Evolutionary conservation across 2,329 filamentous ascomycete species (phyloP).

Genomic region (Pleoardoris graminearum): DNA sequence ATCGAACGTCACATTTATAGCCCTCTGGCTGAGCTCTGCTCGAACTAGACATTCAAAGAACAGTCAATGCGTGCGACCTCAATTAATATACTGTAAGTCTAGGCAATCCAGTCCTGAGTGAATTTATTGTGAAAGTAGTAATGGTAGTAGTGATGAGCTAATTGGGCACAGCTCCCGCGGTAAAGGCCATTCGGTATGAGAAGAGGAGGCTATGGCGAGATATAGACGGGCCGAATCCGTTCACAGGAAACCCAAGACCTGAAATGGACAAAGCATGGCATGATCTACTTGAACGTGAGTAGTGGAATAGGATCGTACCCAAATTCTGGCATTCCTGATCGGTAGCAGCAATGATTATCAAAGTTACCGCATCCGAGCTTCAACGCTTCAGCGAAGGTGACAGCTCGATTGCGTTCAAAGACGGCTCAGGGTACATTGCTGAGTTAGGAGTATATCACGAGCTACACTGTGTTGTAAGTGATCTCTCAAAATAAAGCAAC

Average conservation of each 20-base stretch:
- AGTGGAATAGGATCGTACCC: neutral
- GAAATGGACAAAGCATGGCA: conserved; percentile 13
- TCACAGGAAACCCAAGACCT: conserved; percentile 8
- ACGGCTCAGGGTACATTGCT: conserved; percentile 12
- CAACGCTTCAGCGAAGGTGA: neutral
- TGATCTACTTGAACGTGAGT: conserved; percentile 10
- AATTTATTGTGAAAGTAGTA: too few species aligned
- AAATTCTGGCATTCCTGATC: neutral
- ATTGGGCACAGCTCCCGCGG: conserved; percentile 8
- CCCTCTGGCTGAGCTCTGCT: neutral
- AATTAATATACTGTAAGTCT: conserved; percentile 4
- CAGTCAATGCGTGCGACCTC: conserved; percentile 2
- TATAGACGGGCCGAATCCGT: conserved; percentile 6
- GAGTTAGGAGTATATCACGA: conserved; percentile 15
- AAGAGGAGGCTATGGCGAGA: conserved; percentile 9
- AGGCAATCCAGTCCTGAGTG: too few species aligned
- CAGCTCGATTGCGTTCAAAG: conserved; percentile 10
- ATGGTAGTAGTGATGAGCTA: too few species aligned
- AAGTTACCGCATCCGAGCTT: conserved; percentile 6
- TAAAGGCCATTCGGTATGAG: conserved; percentile 1
- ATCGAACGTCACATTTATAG: neutral
- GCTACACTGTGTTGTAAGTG: conserved; percentile 15
- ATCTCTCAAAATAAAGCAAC: neutral
- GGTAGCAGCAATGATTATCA: conserved; percentile 11
- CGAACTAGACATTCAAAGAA: too few species aligned